phyloP scores from a whole-genome alignment of 2,329 filamentous ascomycete species.

The Calonectria hongkongensis region DNA sequence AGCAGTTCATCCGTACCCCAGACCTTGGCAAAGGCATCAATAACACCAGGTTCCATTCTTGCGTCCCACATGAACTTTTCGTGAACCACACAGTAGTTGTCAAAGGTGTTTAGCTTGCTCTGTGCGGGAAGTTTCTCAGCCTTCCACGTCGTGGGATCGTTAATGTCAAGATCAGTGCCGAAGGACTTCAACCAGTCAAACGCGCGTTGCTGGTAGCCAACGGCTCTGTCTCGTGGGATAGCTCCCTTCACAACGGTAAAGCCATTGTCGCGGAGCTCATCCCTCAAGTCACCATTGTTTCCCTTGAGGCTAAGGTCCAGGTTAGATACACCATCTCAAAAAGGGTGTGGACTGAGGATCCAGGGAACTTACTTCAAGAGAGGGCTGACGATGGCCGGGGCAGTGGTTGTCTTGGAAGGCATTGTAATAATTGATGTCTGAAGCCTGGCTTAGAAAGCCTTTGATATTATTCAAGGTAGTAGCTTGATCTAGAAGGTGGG shows the following conservation, averaged over 20 bases:
- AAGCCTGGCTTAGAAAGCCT: too few species aligned
- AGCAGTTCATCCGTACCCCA: conserved; percentile 27
- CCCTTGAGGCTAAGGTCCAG: not conserved
- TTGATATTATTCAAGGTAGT: too few species aligned
- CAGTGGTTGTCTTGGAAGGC: not conserved
- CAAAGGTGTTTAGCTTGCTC: conserved; percentile 20
- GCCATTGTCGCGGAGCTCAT: conserved; percentile 13
- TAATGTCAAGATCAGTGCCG: not conserved
- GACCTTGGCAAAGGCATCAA: conserved; percentile 18
- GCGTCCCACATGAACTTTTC: conserved; percentile 33
- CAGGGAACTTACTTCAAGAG: conserved; percentile 4
- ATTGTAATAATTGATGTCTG: not conserved
- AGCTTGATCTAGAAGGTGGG: too few species aligned
- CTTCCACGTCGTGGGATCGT: conserved; percentile 11
- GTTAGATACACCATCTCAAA: not conserved
- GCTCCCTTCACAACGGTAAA: conserved; percentile 4
- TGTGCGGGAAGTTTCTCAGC: conserved; percentile 16
- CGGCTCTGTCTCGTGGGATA: not conserved
- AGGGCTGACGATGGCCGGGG: not conserved
- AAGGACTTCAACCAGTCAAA: conserved; percentile 23
- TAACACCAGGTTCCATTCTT: conserved; percentile 19
- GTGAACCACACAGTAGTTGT: conserved; percentile 18
- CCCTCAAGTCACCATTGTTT: conserved; percentile 6
- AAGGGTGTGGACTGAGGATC: too few species aligned
- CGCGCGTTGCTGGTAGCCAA: not conserved